phyloP scores from a whole-genome alignment of 306 rosid species.

The Abrus pulchellus region DNA sequence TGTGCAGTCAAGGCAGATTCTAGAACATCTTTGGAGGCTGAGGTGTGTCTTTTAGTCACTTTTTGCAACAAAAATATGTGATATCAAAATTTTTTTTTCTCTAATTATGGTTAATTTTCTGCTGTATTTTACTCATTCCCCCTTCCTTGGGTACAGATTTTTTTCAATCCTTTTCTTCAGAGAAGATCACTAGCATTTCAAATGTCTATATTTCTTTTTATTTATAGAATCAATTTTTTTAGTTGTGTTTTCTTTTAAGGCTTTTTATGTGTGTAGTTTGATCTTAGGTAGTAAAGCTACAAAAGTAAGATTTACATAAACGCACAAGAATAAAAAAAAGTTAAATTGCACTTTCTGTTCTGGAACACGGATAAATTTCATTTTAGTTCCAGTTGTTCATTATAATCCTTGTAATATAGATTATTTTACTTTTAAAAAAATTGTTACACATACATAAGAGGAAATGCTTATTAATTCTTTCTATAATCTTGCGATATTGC shows the following conservation, averaged over 20 bases:
- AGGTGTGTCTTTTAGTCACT: slow-evolving; percentile 63
- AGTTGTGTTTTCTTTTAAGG: slow-evolving; percentile 1
- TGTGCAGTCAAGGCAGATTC: slow-evolving; percentile 92
- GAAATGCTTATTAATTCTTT: slow-evolving; percentile 6
- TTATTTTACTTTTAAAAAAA: not conserved
- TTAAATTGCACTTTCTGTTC: not conserved
- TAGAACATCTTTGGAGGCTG: slow-evolving; percentile 97
- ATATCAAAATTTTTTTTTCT: not conserved
- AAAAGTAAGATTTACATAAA: not conserved
- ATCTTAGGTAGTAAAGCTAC: slow-evolving; percentile 7
- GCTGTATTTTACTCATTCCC: not conserved
- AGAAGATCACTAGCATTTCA: slow-evolving; percentile 41
- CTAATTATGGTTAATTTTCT: slow-evolving; percentile 26
- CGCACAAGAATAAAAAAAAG: not conserved
- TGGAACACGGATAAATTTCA: not conserved
- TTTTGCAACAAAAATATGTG: slow-evolving; percentile 21
- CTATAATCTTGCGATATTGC: not conserved
- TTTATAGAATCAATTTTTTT: not conserved
- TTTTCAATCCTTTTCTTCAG: not conserved
- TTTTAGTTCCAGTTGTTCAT: slow-evolving; percentile 14
- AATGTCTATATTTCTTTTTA: slow-evolving; percentile 15
- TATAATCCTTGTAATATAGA: not conserved
- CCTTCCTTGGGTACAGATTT: not conserved
- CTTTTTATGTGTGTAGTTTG: slow-evolving; percentile 1
- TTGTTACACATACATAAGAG: not conserved